Evolutionary conservation across 1,139 yeast genomes (phyloP), one percentile per base, ranked within the genome.

Genomic region (Blastobotrys apis): DNA sequence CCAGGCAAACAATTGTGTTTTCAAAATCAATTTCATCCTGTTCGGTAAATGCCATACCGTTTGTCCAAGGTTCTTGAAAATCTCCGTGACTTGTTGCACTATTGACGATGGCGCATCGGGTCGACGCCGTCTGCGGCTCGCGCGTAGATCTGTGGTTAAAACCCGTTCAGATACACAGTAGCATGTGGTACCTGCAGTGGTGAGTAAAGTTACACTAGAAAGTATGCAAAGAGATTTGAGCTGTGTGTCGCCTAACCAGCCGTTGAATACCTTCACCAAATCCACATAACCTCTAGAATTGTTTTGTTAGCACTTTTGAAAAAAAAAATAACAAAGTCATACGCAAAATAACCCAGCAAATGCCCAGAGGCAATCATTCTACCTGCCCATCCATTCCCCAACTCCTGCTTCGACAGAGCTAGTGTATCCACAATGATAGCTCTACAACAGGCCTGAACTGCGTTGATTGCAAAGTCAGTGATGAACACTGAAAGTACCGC

Each of bases 321-420:
- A 16, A 37, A 17, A 16, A n/a, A n/a, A n/a, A n/a, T n/a, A n/a
- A n/a, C n/a, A n/a, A n/a, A n/a, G n/a, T n/a, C n/a, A n/a, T n/a
- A n/a, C 13, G 47, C 53, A 52, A 71, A 68, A 54, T 75, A 78
- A 1, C 82, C 81, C 21, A 72, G 51, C 16, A 78, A 68, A 48
- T 78, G 80, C 47, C 81, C 80, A 1, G 66, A 64, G 0, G 81
- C 79, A 47, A 81, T 77, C 73, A 81, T 75, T 39, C 85, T 62
- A 2, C 86, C 84, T 0, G 86, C 87, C 85, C 84, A 80, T 1
- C 85, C 86, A 55, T 80, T 80, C 16, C 83, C 81, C 4, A 63
- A 54, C 46, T 74, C 76, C 50, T 78, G 84, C 50, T 75, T 78
- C 22, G 66, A 58, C 1, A 74, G 63, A 1, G 81, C 77, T 8